Percentiles rank a stretch among this genome's conserved stretches.
These are phyloP conservation scores for Talaromyces sp. DNA, from an alignment of 2,329 filamentous ascomycete genomes.

Conservation along the genomic window DNA sequence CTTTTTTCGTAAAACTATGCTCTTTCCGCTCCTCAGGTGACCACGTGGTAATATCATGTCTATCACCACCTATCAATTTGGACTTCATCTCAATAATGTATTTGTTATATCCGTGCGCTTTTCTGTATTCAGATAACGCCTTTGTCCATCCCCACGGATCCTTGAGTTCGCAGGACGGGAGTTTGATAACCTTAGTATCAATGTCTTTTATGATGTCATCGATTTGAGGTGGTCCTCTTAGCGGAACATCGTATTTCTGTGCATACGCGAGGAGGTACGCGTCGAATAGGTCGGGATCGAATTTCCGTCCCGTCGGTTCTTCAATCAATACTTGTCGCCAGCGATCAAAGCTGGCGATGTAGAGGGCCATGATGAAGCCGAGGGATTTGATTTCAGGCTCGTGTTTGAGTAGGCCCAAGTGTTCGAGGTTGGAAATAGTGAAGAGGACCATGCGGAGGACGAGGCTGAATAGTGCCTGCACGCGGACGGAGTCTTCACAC, in stretches of 20 bases:
- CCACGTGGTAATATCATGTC: slow-evolving; percentile 37
- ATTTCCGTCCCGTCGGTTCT: neutral
- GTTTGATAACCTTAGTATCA: slow-evolving; percentile 20
- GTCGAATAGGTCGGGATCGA: neutral
- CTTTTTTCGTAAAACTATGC: slow-evolving; percentile 32
- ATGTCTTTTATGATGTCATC: slow-evolving; percentile 20
- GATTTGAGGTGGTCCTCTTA: neutral
- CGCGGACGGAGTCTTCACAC: neutral
- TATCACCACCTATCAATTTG: slow-evolving; percentile 38
- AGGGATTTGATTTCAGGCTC: slow-evolving; percentile 39
- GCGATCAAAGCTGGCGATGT: slow-evolving; percentile 28
- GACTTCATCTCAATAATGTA: neutral
- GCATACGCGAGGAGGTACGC: neutral
- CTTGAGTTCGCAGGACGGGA: slow-evolving; percentile 24
- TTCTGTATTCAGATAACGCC: slow-evolving; percentile 24
- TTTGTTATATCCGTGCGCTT: slow-evolving; percentile 10
- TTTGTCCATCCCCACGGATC: slow-evolving; percentile 29
- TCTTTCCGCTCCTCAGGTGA: slow-evolving; percentile 33
- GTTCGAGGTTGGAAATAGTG: slow-evolving; percentile 39
- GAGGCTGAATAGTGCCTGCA: neutral
- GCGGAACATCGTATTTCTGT: neutral
- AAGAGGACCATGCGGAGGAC: slow-evolving; percentile 31
- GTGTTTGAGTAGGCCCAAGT: slow-evolving; percentile 29
- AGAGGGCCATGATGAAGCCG: slow-evolving; percentile 39
- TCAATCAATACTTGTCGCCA: slow-evolving; percentile 1